These are phyloP conservation scores for Gamsiella multidivaricata DNA, from an alignment of 192 early-diverging fungal genomes.

Conservation along the genomic window DNA sequence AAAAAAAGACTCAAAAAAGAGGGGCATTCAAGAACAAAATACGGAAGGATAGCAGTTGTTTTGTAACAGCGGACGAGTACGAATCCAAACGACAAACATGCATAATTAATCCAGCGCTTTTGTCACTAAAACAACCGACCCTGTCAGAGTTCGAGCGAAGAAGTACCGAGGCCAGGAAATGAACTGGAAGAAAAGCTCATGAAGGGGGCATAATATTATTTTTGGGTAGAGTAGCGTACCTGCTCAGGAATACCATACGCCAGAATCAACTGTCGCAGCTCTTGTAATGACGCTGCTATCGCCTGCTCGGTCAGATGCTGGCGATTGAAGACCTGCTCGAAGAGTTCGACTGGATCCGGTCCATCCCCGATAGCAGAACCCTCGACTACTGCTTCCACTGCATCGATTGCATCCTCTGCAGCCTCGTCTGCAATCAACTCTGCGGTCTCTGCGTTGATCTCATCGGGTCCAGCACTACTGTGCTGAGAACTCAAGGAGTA, in stretches of 20 bases:
- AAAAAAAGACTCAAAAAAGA: neutral
- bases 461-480: slow-evolving; percentile 4
- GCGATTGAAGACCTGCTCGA: slow-evolving; percentile 61
- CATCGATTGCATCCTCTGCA: neutral
- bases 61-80: neutral
- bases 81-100: neutral
- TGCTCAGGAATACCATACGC: slow-evolving; percentile 70
- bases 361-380: neutral
- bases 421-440: neutral
- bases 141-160: neutral
- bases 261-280: slow-evolving; percentile 66
- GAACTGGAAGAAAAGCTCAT: neutral
- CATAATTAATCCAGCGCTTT: neutral
- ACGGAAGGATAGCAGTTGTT: neutral
- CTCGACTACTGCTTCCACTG: no score
- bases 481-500: slow-evolving; percentile 15
- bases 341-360: slow-evolving; percentile 25
- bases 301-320: slow-evolving; percentile 65
- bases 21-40: neutral
- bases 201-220: neutral
- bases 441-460: neutral
- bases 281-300: slow-evolving; percentile 65
- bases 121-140: no score
- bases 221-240: slow-evolving; percentile 23
- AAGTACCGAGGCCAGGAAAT: neutral